Percentiles rank a stretch among this genome's conserved stretches.
Conservation (phyloP, 768 basidiomycete species). For the Coprinellus aureogranulatus region DNA sequence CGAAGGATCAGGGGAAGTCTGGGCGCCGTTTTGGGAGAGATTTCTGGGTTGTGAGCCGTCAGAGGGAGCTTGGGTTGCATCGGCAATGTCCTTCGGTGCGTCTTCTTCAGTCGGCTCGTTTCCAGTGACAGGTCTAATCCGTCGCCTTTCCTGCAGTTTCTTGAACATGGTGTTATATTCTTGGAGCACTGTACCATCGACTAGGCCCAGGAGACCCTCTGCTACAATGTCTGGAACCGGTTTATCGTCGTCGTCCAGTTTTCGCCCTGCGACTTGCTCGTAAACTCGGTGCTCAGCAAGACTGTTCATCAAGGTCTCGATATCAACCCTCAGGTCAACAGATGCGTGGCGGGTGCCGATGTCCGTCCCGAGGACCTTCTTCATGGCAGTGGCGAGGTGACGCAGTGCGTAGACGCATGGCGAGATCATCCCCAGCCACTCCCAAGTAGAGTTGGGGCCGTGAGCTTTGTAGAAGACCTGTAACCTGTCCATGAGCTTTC, state of each 20-base stretch:
- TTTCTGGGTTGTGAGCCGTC: no score
- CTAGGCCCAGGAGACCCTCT: conserved; percentile 4
- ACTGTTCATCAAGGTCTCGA: conserved; percentile 20
- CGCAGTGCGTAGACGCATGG: conserved; percentile 24
- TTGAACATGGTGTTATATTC: conserved; percentile 8
- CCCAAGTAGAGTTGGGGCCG: conserved; percentile 23
- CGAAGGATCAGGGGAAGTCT: no score
- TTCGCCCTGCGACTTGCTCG: conserved; percentile 11
- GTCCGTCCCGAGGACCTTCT: conserved; percentile 18
- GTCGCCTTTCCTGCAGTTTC: conserved; percentile 8
- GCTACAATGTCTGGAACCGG: conserved; percentile 13
- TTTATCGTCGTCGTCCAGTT: conserved; percentile 13
- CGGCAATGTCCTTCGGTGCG: no score
- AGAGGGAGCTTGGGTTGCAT: no score
- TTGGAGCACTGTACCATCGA: neutral
- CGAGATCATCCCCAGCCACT: conserved; percentile 23
- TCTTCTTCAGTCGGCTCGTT: no score
- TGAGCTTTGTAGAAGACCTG: conserved; percentile 24
- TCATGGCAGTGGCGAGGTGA: conserved; percentile 16
- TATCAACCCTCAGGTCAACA: conserved; percentile 17
- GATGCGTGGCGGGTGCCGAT: conserved; percentile 18
- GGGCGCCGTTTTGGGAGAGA: no score
- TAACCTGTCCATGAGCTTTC: no score
- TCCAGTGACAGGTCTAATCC: conserved; percentile 10
- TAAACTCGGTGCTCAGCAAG: conserved; percentile 24